Evolutionary conservation across 768 basidiomycete genomes (phyloP), one percentile per base, ranked within the genome.

Genomic region (Sporobolomyces roseus): DNA sequence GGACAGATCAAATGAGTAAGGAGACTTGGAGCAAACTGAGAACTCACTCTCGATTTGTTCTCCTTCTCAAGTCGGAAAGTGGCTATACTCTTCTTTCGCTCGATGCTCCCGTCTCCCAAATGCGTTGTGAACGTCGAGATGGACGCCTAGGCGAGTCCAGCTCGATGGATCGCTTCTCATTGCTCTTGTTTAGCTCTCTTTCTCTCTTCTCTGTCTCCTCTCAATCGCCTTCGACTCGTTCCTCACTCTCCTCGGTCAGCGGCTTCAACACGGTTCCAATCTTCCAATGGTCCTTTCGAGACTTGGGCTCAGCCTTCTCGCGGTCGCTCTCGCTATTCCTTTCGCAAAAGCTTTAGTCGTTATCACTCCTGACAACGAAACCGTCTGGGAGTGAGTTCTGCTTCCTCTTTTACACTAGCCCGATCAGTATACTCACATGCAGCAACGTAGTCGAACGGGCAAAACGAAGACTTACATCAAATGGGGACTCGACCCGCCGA

Each of bases 301-400:
- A n/a, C 46, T n/a, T 12, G 46, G 46, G 23, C n/a, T 17, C 46
- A 9, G 10, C 27, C 27, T 27, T 9, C 38, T 17, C 9, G 38
- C 38, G 23, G 35, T 56, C 38, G 46, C 33, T 36, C 16, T n/a
- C 53, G 10, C 12, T 23, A 9, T 21, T 46, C 25, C 9, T 9
- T 17, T 17, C 9, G 38, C 38, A 10, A 33, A 38, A 23, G 46
- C 33, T 36, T 9, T n/a, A 41, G 10, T 17, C n/a, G 3, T 21
- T 46, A 14, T 9, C 1, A 19, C 23, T 2, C 63, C 63, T 13
- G 29, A n/a, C 25, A 32, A 36, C 13, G 30, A 29, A 21, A 49
- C 63, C 1, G 32, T 64, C 27, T 64, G 63, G 63, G 63, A 64
- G 63, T 64, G 45, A 32, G 63, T 49, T 35, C 10, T 33, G 16